Evolutionary conservation across 139 green algal genomes (phyloP).

Genomic region (Limnomonas spitsbergensis): DNA sequence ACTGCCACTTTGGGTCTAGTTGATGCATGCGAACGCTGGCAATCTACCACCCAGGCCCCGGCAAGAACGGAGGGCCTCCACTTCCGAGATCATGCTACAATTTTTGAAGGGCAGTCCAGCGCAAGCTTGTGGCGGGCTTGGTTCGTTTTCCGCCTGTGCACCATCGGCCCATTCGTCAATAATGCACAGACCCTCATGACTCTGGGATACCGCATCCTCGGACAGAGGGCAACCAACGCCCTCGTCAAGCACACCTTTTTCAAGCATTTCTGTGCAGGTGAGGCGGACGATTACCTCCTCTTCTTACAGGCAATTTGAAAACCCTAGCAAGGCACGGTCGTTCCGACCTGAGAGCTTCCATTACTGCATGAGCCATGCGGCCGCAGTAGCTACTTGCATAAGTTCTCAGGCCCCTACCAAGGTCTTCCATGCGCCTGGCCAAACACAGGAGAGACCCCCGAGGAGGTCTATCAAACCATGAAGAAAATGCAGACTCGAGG

Average conservation of each 20-base stretch:
- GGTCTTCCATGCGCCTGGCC: too few species aligned
- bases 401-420: too few species aligned
- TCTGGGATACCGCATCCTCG: constrained; percentile 49
- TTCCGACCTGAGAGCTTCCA: too few species aligned
- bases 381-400: too few species aligned
- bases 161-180: constrained; percentile 3
- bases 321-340: not conserved
- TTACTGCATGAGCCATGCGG: too few species aligned
- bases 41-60: too few species aligned
- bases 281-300: not conserved
- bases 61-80: too few species aligned
- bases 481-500: constrained; percentile 25
- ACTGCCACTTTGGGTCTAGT: too few species aligned
- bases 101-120: not conserved
- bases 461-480: constrained; percentile 54
- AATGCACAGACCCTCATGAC: constrained; percentile 51
- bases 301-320: not conserved
- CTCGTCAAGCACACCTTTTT: constrained; percentile 77
- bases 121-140: not conserved
- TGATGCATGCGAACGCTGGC: too few species aligned
- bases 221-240: constrained; percentile 42
- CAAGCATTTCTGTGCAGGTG: constrained; percentile 68
- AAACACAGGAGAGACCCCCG: constrained; percentile 59
- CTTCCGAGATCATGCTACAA: not conserved
- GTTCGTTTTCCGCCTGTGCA: constrained; percentile 33